Percentiles rank a stretch among this genome's conserved stretches.
phyloP scores from a whole-genome alignment of 1,139 yeast genomes.

The Debaryomyces robertsiae region DNA sequence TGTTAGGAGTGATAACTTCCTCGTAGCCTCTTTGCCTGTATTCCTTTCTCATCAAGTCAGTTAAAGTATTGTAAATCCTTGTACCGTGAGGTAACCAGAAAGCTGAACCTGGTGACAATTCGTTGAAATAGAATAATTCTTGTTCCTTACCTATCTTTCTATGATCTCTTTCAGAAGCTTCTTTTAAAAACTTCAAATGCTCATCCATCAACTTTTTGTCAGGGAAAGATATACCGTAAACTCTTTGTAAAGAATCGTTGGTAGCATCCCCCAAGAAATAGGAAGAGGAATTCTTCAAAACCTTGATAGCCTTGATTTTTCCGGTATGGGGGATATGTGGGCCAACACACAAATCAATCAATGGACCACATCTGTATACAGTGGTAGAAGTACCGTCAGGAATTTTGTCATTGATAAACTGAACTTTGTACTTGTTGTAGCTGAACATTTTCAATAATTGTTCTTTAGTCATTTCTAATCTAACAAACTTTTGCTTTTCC shows the following conservation, averaged over 20 bases:
- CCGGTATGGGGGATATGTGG: slow-evolving; percentile 99
- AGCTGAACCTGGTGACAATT: slow-evolving; percentile 95
- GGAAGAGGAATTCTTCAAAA: slow-evolving; percentile 93
- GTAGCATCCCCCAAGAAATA: slow-evolving; percentile 92
- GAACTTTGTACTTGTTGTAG: slow-evolving; percentile 94
- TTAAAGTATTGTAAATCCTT: slow-evolving; percentile 85
- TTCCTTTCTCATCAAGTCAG: slow-evolving; percentile 75
- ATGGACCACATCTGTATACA: slow-evolving; percentile 96
- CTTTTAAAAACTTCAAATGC: slow-evolving; percentile 91
- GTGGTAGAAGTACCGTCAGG: slow-evolving; percentile 97
- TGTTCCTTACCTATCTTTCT: slow-evolving; percentile 96
- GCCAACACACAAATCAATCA: slow-evolving; percentile 96
- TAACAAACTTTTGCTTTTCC: slow-evolving; percentile 94
- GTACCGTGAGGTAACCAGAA: slow-evolving; percentile 99
- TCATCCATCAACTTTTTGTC: slow-evolving; percentile 97
- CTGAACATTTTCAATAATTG: slow-evolving; percentile 89
- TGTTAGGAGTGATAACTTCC: slow-evolving; percentile 97
- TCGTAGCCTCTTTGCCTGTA: slow-evolving; percentile 92
- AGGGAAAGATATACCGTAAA: slow-evolving; percentile 98
- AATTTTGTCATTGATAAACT: slow-evolving; percentile 81
- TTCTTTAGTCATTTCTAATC: slow-evolving; percentile 91
- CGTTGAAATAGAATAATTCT: slow-evolving; percentile 92
- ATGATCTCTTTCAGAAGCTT: slow-evolving; percentile 97
- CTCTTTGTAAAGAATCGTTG: slow-evolving; percentile 95
- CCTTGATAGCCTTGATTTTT: slow-evolving; percentile 89